A percentile compares a stretch with the other conserved stretches of the same genome.
phyloP scores from a whole-genome alignment of 1,284 basidiomycete genomes.

The Ceratobasidium sp. region DNA sequence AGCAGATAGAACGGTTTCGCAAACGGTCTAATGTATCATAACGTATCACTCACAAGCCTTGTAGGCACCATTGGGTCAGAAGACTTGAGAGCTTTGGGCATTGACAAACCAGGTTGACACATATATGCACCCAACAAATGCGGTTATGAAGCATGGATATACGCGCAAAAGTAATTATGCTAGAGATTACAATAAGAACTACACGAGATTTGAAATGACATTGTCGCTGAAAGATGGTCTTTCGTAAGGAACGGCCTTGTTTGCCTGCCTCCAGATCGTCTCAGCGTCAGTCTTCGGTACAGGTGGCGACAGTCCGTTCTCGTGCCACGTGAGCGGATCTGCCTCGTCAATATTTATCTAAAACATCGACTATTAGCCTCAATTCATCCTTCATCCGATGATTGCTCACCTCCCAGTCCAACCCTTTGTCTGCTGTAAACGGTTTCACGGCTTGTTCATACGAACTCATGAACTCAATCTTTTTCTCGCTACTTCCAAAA shows the following conservation, averaged over 20 bases:
- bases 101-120: too few relatives aligned
- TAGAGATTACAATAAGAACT: neutral
- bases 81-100: too few relatives aligned
- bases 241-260: conserved; percentile 31
- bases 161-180: neutral
- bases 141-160: neutral
- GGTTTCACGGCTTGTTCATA: conserved; percentile 28
- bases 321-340: conserved; percentile 32
- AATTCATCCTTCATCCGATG: neutral
- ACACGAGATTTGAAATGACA: neutral
- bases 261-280: conserved; percentile 1
- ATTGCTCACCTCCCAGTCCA: conserved; percentile 35
- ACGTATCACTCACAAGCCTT: too few relatives aligned
- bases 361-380: neutral
- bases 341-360: conserved; percentile 39
- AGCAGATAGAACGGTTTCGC: too few relatives aligned
- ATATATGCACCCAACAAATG: too few relatives aligned
- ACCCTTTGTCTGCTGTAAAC: conserved; percentile 26
- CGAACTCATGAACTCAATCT: conserved; percentile 11
- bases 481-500: neutral
- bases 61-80: too few relatives aligned
- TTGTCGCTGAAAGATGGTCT: conserved; percentile 18
- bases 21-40: too few relatives aligned
- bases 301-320: conserved; percentile 34
- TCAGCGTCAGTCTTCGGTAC: conserved; percentile 2